Evolutionary conservation across 2,329 filamentous ascomycete genomes (phyloP), one percentile per base, ranked within the genome.

Genomic region (Nemania sp.): DNA sequence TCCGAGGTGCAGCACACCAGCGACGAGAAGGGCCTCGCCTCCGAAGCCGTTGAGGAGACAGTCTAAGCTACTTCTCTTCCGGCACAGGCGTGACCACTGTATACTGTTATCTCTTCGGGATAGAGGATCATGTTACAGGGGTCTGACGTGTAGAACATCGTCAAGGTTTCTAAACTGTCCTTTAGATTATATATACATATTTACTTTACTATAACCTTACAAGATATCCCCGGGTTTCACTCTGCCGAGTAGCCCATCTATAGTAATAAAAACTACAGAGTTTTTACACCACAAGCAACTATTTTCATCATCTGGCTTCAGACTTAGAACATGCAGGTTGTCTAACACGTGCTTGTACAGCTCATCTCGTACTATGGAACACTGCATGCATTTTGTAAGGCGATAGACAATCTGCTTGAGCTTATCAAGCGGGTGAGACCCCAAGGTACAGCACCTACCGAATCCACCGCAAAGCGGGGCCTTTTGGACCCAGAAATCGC

Each of bases 1-100:
- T 54, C 70, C 47, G 66, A 69, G 57, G 66, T 68, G 61, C 54
- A 66, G 56, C 65, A 66, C 55, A 60, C 61, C 17, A 56, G 55
- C 43, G 66, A 63, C 43, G 60, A 65, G 43, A 62, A 61, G 59
- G 54, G 57, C 24, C 52, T 61, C 7, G 61, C 61, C 44, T 39
- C 52, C 22, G 24, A 59, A 20, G 56, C 56, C 7, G 41, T 65
- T 31, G 63, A 61, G n/a, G 66, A 70, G 60, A 66, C 65, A 53
- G 65, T 67, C 30, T 68, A 61, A 48, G 20, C 20, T 6, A 8
- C 22, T 37, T 11, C 14, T 26, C 4, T 9, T 24, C 14, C 14
- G 5, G 40, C 28, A 39, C 20, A 24, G 3, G 14, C 17, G 19
- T 39, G 24, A 22, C 23, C 37, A 28, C 22, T 43, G 40, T 53